These are phyloP conservation scores for Malassezia sympodialis DNA, from an alignment of 1,284 basidiomycete genomes.

Conservation along the genomic window DNA sequence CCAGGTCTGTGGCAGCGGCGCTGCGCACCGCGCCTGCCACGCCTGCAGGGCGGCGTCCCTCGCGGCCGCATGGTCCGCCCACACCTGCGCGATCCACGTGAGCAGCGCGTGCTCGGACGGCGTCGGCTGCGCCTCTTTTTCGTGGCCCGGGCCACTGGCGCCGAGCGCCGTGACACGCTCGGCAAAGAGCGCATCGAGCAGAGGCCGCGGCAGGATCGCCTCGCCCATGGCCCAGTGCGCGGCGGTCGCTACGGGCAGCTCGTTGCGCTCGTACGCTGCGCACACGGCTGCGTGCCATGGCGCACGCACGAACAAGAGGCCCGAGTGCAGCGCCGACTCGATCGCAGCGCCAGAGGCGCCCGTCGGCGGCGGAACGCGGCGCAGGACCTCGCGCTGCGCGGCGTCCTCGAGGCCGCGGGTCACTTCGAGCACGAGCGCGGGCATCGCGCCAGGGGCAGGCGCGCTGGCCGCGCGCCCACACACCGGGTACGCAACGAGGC, in stretches of 20 bases:
- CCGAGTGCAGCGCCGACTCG: slow-evolving; percentile 28
- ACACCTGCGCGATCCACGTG: slow-evolving; percentile 18
- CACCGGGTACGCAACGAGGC: not conserved
- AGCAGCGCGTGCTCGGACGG: slow-evolving; percentile 24
- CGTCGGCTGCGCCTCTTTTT: slow-evolving; percentile 14
- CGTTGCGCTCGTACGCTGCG: not conserved
- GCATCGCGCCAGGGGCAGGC: slow-evolving; percentile 15
- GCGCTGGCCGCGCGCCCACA: slow-evolving; percentile 9
- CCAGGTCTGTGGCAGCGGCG: slow-evolving; percentile 16
- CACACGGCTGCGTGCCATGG: slow-evolving; percentile 5
- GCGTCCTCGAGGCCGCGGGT: slow-evolving; percentile 37
- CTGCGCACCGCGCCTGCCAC: slow-evolving; percentile 12
- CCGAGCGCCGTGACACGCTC: slow-evolving; percentile 9
- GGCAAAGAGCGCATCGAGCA: slow-evolving; percentile 4
- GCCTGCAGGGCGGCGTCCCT: slow-evolving; percentile 19
- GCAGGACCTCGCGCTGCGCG: slow-evolving; percentile 29
- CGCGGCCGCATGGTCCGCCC: slow-evolving; percentile 16
- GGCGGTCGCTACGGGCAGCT: slow-evolving; percentile 3
- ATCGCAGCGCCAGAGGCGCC: not conserved
- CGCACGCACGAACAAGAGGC: slow-evolving; percentile 19
- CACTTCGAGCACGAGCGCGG: slow-evolving; percentile 14
- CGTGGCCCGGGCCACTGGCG: slow-evolving; percentile 11
- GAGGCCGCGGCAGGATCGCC: not conserved
- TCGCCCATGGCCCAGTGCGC: slow-evolving; percentile 2
- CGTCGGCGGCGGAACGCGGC: slow-evolving; percentile 14